These are phyloP conservation scores for Thelephora terrestris DNA, from an alignment of 1,284 basidiomycete genomes.

Conservation along the genomic window DNA sequence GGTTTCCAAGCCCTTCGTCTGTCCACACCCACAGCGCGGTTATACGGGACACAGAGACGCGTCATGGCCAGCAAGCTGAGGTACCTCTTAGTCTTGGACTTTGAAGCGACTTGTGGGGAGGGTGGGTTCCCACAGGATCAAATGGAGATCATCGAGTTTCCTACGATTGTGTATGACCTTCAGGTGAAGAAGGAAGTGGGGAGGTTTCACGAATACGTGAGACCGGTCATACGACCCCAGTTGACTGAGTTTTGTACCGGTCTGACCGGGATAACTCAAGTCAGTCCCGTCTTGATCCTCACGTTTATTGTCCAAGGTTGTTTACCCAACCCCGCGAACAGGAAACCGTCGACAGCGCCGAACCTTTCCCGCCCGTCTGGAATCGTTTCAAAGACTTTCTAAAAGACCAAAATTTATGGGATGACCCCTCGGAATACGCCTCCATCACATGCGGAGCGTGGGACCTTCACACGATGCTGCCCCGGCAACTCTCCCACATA, in stretches of 20 bases:
- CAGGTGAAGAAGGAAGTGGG: constrained; percentile 18
- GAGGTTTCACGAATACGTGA: constrained; percentile 26
- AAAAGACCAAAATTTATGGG: constrained; percentile 10
- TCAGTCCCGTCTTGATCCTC: constrained; percentile 4
- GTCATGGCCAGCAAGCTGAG: constrained; percentile 1
- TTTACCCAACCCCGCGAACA: constrained; percentile 3
- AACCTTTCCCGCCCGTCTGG: constrained; percentile 23
- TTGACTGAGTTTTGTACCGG: constrained; percentile 25
- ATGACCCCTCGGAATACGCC: constrained; percentile 13
- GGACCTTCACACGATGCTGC: constrained; percentile 28
- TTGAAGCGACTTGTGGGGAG: constrained; percentile 25
- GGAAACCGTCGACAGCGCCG: constrained; percentile 22
- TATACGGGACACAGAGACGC: not conserved
- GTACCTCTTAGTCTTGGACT: constrained; percentile 24
- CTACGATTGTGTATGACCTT: constrained; percentile 23
- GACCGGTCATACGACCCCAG: constrained; percentile 16
- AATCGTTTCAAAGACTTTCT: constrained; percentile 21
- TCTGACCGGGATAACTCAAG: constrained; percentile 27
- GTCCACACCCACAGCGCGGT: no score
- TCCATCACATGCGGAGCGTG: constrained; percentile 27
- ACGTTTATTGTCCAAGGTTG: not conserved
- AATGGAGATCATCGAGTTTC: constrained; percentile 26
- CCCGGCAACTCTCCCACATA: constrained; percentile 20
- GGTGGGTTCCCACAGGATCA: constrained; percentile 4
- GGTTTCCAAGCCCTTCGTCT: no score